Conservation (phyloP, 2,329 filamentous ascomycete genomes). For the Paraphaeosphaeria minitans region DNA sequence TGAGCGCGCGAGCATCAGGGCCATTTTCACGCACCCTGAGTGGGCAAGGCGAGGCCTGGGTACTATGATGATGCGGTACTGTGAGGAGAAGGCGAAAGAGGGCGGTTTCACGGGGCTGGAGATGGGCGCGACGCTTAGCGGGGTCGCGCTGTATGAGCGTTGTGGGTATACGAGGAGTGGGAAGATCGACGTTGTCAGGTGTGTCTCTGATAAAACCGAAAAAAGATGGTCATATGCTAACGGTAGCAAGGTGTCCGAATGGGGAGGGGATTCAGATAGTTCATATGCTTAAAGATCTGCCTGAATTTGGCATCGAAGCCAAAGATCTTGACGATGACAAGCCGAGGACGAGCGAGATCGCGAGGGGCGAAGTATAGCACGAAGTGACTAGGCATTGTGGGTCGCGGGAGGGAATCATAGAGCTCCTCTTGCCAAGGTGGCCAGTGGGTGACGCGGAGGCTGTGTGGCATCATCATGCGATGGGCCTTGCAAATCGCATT, state of each 20-base stretch:
- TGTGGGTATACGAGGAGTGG: constrained; percentile 45
- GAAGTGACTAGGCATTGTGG: not conserved
- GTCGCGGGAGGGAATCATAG: too few species aligned
- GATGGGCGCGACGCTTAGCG: constrained; percentile 43
- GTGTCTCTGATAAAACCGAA: constrained; percentile 26
- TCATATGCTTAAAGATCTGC: constrained; percentile 43
- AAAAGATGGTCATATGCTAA: constrained; percentile 4
- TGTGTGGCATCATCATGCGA: too few species aligned
- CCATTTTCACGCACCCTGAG: constrained; percentile 43
- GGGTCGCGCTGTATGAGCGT: constrained; percentile 34
- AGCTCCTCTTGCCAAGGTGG: too few species aligned
- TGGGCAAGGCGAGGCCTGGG: constrained; percentile 25
- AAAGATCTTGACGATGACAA: too few species aligned
- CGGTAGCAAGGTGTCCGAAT: constrained; percentile 36
- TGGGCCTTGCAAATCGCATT: too few species aligned
- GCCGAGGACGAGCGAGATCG: not conserved
- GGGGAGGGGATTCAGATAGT: constrained; percentile 39
- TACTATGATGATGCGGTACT: constrained; percentile 47
- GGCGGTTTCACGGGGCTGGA: constrained; percentile 38
- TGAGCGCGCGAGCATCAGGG: constrained; percentile 42
- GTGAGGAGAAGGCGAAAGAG: constrained; percentile 34
- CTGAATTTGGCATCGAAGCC: not conserved
- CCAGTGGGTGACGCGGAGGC: too few species aligned
- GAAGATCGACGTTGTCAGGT: constrained; percentile 37
- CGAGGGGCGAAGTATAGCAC: not conserved